phyloP scores from a whole-genome alignment of 1,284 basidiomycete species.

The Schizopora paradoxa region DNA sequence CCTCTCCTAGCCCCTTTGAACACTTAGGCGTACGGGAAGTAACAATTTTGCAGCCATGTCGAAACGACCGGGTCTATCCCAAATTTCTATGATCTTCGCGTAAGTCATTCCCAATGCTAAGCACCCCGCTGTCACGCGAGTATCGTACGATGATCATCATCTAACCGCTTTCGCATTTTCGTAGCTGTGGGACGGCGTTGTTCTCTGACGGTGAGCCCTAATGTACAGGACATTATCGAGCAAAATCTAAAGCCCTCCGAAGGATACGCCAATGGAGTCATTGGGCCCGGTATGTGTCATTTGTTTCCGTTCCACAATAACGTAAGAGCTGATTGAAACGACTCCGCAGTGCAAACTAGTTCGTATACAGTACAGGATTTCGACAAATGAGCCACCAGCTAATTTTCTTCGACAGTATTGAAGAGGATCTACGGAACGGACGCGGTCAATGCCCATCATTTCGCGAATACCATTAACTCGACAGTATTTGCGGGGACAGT shows the following conservation, averaged over 20 bases:
- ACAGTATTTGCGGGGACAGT: constrained; percentile 80
- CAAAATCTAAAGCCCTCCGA: constrained; percentile 6
- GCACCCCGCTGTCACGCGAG: not conserved
- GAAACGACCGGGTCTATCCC: constrained; percentile 28
- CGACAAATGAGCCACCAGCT: not conserved
- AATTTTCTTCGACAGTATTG: constrained; percentile 42
- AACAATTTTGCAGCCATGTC: constrained; percentile 9
- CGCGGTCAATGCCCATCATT: constrained; percentile 43
- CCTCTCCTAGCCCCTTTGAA: not conserved
- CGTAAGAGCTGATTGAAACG: not conserved
- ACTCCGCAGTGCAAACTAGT: constrained; percentile 55
- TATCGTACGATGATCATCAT: not conserved
- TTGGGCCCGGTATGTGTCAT: constrained; percentile 61
- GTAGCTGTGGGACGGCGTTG: constrained; percentile 76
- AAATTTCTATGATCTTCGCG: constrained; percentile 77
- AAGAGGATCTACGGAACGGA: constrained; percentile 57
- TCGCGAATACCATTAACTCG: constrained; percentile 59
- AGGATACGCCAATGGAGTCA: constrained; percentile 82
- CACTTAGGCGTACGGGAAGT: too few relatives aligned
- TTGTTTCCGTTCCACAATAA: too few relatives aligned
- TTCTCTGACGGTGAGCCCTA: constrained; percentile 73
- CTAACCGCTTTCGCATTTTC: too few relatives aligned
- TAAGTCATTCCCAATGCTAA: constrained; percentile 32
- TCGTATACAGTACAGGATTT: constrained; percentile 23
- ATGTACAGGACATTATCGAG: not conserved